Evolutionary conservation across 2,329 filamentous ascomycete species (phyloP), one percentile per base, ranked within the genome.

Genomic region (Aureobasidium sp.): DNA sequence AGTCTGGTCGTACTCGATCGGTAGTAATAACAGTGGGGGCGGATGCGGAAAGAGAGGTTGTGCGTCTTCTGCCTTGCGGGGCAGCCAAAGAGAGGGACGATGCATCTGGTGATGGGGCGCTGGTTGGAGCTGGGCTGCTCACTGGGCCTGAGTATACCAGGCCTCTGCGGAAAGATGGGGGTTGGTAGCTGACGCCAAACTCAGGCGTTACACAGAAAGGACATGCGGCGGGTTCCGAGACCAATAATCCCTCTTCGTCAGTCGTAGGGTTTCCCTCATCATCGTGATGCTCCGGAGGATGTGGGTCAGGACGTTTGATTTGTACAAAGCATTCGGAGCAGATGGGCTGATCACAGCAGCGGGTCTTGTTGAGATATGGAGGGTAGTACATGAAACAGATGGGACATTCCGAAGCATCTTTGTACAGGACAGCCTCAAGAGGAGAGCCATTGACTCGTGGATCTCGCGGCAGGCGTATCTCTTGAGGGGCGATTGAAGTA

Each of bases 311-410:
- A 46, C 94, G 85, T 74, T 97, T 97, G 73, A 99, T 99, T 74
- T 99, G 94, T 4, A 99, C 94, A 70, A 99, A 99, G 74, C 94
- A 99, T 77, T 99, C 94, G 46, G 92, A 97, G 76, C 94, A 99
- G 65, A 99, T 97, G 6, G 89, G 82, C 73, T 99, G 94, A 69
- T 96, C 91, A 74, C 94, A 99, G 73, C 94, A 99, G 67, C 94
- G 83, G 0, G 94, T 99, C 67, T 87, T 88, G 76, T 99, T 99
- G 34, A 99, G 81, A 71, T 95, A 95, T 3, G 91, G 91, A 0
- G 94, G 94, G 68, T 97, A 99, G 68, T 91, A 95, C 59, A 97
- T 80, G 73, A 97, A 96, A 78, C 94, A 99, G 65, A 99, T 96
- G 5, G 94, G 93, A 70, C 94, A 99, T 72, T 99, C 94, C 7